These are phyloP conservation scores for Sclerotinia minor DNA, from an alignment of 2,329 filamentous ascomycete species.

Conservation along the genomic window DNA sequence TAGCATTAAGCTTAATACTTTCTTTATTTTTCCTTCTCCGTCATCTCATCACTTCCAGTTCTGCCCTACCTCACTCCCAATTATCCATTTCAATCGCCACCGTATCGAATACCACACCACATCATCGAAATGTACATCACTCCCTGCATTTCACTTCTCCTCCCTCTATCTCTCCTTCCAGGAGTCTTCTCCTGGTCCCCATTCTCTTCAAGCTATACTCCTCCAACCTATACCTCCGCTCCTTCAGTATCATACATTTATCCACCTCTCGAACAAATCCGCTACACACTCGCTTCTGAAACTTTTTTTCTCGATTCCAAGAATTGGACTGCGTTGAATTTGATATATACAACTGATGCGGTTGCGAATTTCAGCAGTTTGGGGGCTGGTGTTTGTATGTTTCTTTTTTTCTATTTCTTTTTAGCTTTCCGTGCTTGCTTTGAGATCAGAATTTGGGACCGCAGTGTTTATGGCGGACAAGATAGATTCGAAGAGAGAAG, in stretches of 20 bases:
- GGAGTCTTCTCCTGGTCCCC: slow-evolving; percentile 3
- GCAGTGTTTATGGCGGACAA: background rate
- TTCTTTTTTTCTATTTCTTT: background rate
- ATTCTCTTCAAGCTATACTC: background rate
- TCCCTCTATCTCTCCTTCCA: background rate
- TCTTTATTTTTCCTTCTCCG: background rate
- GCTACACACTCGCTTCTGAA: slow-evolving; percentile 17
- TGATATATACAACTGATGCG: slow-evolving; percentile 9
- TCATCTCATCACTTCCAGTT: background rate
- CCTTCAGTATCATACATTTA: slow-evolving; percentile 3
- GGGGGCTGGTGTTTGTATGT: slow-evolving; percentile 21
- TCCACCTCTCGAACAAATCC: slow-evolving; percentile 20
- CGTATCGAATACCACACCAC: too few relatives aligned
- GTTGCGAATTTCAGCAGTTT: slow-evolving; percentile 19
- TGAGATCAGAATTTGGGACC: too few relatives aligned
- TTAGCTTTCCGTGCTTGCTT: too few relatives aligned
- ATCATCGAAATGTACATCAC: slow-evolving; percentile 2
- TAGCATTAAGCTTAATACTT: background rate
- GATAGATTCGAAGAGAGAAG: background rate
- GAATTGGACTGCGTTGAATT: slow-evolving; percentile 12
- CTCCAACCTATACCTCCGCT: too few relatives aligned
- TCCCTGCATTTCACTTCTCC: background rate
- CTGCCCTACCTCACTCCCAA: background rate
- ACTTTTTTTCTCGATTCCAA: slow-evolving; percentile 18
- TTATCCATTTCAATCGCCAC: background rate